A percentile compares a stretch with the other conserved stretches of the same genome.
Evolutionary conservation across 345 rosid genomes (phyloP).

Genomic region (Brassica juncea): DNA sequence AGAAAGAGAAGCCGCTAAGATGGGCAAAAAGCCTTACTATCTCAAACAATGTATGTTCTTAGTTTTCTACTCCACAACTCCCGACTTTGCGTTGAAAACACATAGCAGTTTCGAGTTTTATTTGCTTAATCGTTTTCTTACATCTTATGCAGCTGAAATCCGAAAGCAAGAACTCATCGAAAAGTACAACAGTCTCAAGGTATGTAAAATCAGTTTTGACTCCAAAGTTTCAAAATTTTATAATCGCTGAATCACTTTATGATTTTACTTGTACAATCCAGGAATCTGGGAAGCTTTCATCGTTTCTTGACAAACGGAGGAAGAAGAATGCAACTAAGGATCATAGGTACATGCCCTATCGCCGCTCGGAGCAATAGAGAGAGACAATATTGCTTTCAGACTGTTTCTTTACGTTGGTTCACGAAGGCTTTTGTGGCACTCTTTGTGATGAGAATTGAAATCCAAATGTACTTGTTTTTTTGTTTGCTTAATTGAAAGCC

Average conservation of each 20-base stretch:
- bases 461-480: background rate
- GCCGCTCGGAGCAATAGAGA: constrained; percentile 48
- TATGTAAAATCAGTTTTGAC: constrained; percentile 28
- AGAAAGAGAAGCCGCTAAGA: constrained; percentile 86
- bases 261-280: constrained; percentile 18
- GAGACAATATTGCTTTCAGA: background rate
- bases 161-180: constrained; percentile 68
- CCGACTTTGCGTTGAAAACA: constrained; percentile 3
- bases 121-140: constrained; percentile 23
- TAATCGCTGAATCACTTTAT: constrained; percentile 7
- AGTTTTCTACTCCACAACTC: background rate
- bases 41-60: constrained; percentile 67
- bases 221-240: background rate
- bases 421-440: background rate
- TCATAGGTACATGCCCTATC: constrained; percentile 82
- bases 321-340: constrained; percentile 93
- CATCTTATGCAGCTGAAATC: constrained; percentile 69
- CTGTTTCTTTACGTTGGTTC: background rate
- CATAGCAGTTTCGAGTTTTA: background rate
- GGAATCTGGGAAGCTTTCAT: constrained; percentile 81
- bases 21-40: constrained; percentile 81
- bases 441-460: background rate
- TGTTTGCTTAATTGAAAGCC: background rate
- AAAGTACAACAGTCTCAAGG: constrained; percentile 80
- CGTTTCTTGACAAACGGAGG: constrained; percentile 79